Evolutionary conservation across 1,139 yeast species (phyloP).

Genomic region (Geotrichum klebahnii): DNA sequence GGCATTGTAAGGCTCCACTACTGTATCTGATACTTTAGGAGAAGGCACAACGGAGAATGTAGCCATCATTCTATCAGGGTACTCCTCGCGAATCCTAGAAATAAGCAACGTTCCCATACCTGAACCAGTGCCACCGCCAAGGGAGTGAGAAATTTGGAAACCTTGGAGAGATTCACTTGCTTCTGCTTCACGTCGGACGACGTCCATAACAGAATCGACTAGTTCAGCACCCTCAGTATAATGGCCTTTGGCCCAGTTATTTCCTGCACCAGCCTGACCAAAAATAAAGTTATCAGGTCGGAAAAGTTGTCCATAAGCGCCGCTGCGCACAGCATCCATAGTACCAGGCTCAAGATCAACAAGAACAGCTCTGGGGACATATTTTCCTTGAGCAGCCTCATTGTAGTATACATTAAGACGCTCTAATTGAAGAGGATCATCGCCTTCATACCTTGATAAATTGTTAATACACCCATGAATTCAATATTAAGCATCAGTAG

Average conservation of each 20-base stretch:
- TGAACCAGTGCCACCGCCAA: conserved; percentile 96
- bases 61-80: conserved; percentile 93
- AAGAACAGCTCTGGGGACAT: conserved; percentile 88
- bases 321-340: conserved; percentile 74
- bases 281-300: conserved; percentile 87
- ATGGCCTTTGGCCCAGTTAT: conserved; percentile 95
- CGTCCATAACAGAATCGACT: conserved; percentile 83
- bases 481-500: neutral
- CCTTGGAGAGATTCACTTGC: conserved; percentile 90
- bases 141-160: conserved; percentile 87
- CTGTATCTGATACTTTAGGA: conserved; percentile 86
- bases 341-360: conserved; percentile 94
- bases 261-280: conserved; percentile 91
- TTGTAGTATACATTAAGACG: conserved; percentile 53
- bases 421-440: conserved; percentile 43
- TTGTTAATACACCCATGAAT: neutral
- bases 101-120: conserved; percentile 89
- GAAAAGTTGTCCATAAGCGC: conserved; percentile 74
- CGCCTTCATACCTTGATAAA: conserved; percentile 32
- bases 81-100: conserved; percentile 79
- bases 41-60: conserved; percentile 91
- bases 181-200: conserved; percentile 89
- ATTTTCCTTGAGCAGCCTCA: conserved; percentile 61
- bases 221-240: conserved; percentile 95
- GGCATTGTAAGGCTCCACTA: conserved; percentile 91